Base-by-base conservation (phyloP, 495 filamentous ascomycete species). In the Neurospora sp. region DNA sequence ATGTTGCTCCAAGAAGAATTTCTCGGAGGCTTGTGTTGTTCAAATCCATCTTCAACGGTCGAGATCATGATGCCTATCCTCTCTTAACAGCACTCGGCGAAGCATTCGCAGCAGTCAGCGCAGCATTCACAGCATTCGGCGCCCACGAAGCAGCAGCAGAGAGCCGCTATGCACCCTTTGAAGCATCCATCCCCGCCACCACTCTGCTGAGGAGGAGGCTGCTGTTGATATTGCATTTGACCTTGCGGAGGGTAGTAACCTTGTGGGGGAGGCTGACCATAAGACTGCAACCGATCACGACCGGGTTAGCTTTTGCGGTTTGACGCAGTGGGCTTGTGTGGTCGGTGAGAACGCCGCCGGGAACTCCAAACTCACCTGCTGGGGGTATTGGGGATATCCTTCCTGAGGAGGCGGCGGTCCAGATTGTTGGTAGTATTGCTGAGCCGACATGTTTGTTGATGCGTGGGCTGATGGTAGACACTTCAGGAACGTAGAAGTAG, bases 81-180 rank as follows among this genome's bases (percentile, higher is more conserved):
- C 27, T 65, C 71, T 83, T 74, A 83, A 71, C 76, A 88, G 74
- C 86, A 88, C 74, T 88, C 85, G 74, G 86, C 83, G 73, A 84
- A 88, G 81, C 90, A 91, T 76, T 92, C 89, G 78, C 86, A 85
- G 79, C 89, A 91, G 2, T 91, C 91, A 53, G 89, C 87, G 77
- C 91, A 93, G 82, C 91, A 93, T 75, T 93, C 91, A 78, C 92
- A 93, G 65, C 90, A 87, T 81, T 93, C 89, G 77, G 93, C 91
- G 75, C 90, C 91, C 31, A 93, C 87, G 81, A 90, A 93, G 77
- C 91, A 93, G 77, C 92, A 94, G 85, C 91, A 93, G 61, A 93
- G 81, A 35, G 86, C 85, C 16, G 90, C 90, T 38, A 94, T 79
- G 81, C 92, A 92, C 39, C 86, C 86, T 70, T 82, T 81, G 73